phyloP scores from a whole-genome alignment of 805 yeast species.

The Candida ponderosae region DNA sequence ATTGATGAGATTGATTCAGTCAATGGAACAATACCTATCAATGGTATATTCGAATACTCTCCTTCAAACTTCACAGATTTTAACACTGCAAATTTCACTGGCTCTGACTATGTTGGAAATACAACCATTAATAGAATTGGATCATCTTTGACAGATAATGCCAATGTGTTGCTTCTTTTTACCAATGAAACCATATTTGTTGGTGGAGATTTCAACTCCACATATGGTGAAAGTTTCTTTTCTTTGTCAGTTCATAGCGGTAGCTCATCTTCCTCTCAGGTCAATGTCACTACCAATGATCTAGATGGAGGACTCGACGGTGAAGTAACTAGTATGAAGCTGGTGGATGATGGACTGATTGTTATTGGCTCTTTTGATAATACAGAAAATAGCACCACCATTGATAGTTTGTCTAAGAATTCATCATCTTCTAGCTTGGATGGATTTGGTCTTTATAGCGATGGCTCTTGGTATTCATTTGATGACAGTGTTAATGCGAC shows the following conservation, averaged over 20 bases:
- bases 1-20: constrained; percentile 31
- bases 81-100: constrained; percentile 18
- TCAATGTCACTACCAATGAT: constrained; percentile 1
- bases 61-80: constrained; percentile 50
- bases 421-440: constrained; percentile 26
- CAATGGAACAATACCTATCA: constrained; percentile 36
- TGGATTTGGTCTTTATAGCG: constrained; percentile 25
- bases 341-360: constrained; percentile 28
- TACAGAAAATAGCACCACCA: constrained; percentile 22
- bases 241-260: constrained; percentile 20
- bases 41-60: constrained; percentile 82
- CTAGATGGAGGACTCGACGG: constrained; percentile 34
- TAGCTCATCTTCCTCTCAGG: constrained; percentile 7
- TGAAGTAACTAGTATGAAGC: constrained; percentile 23
- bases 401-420: constrained; percentile 21
- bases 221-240: constrained; percentile 31
- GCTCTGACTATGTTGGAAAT: constrained; percentile 31
- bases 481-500: constrained; percentile 22
- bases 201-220: constrained; percentile 40
- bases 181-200: constrained; percentile 30
- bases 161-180: constrained; percentile 28
- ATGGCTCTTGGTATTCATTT: constrained; percentile 35
- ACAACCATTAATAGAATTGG: constrained; percentile 32
- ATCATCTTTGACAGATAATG: constrained; percentile 27
- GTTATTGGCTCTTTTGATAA: constrained; percentile 40